These are phyloP conservation scores for apple (Malus domestica) DNA, from an alignment of 306 rosid genomes.

Conservation along the genomic window DNA sequence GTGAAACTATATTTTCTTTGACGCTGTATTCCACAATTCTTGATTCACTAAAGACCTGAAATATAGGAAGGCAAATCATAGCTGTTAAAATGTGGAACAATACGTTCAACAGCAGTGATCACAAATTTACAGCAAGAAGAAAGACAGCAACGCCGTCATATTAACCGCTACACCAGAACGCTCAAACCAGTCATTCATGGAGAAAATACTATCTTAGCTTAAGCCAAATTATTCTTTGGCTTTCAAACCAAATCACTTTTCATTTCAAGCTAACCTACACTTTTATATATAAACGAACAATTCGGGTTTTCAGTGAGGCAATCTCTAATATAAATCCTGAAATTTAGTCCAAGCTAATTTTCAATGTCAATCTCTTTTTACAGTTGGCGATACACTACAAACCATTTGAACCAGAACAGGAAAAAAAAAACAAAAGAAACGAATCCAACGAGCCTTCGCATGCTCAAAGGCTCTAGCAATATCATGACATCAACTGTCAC, in stretches of 20 bases:
- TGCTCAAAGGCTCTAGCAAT: background rate
- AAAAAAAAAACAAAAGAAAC: background rate
- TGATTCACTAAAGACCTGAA: slow-evolving; percentile 67
- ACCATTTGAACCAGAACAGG: background rate
- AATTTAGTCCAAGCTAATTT: too few relatives aligned
- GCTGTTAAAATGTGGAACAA: background rate
- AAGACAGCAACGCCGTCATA: background rate
- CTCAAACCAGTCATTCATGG: background rate
- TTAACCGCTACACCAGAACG: background rate
- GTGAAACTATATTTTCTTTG: slow-evolving; percentile 52
- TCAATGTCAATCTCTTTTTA: background rate
- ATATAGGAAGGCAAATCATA: slow-evolving; percentile 1
- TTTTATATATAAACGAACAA: too few relatives aligned
- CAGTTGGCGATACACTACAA: background rate
- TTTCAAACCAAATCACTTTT: too few relatives aligned
- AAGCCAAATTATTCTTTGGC: too few relatives aligned
- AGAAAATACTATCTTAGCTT: too few relatives aligned
- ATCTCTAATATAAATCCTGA: too few relatives aligned
- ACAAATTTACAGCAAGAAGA: background rate
- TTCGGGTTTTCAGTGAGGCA: too few relatives aligned
- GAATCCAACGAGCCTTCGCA: background rate
- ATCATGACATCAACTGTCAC: background rate
- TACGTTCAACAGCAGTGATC: background rate
- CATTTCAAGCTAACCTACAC: background rate
- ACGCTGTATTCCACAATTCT: slow-evolving; percentile 66